Percentiles rank a stretch among this genome's conserved stretches.
Evolutionary conservation across 1,284 basidiomycete genomes (phyloP).

Genomic region (Abortiporus biennis): DNA sequence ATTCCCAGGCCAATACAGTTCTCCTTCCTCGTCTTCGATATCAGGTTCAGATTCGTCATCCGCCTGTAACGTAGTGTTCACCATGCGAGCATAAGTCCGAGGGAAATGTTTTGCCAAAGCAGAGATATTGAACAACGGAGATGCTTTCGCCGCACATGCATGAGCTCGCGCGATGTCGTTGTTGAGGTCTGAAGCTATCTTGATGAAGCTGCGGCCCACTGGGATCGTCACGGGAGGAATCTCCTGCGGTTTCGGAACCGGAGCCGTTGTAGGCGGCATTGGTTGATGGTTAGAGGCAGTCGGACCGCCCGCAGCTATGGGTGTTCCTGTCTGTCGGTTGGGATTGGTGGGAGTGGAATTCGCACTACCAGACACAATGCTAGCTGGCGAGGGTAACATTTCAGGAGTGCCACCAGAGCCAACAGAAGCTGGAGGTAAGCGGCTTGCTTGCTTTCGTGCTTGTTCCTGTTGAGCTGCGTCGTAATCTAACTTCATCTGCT

Average conservation of each 20-base stretch:
- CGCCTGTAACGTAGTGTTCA: slow-evolving; percentile 51
- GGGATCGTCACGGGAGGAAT: slow-evolving; percentile 17
- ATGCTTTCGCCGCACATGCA: slow-evolving; percentile 42
- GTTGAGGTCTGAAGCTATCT: slow-evolving; percentile 43
- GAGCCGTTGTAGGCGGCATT: slow-evolving; percentile 5
- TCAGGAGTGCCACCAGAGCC: slow-evolving; percentile 32
- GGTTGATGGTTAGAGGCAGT: slow-evolving; percentile 5
- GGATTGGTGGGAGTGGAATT: slow-evolving; percentile 70
- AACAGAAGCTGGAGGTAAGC: neutral
- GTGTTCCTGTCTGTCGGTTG: slow-evolving; percentile 15
- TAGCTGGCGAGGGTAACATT: slow-evolving; percentile 72
- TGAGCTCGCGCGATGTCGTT: slow-evolving; percentile 36
- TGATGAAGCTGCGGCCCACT: slow-evolving; percentile 25
- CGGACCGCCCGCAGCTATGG: slow-evolving; percentile 6
- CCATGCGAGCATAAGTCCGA: slow-evolving; percentile 63
- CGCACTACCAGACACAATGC: slow-evolving; percentile 57
- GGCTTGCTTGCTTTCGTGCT: slow-evolving; percentile 6
- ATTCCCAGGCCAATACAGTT: slow-evolving; percentile 73
- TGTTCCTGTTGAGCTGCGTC: slow-evolving; percentile 6
- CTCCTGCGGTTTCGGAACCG: neutral
- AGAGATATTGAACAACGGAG: slow-evolving; percentile 53
- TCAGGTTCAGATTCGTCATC: slow-evolving; percentile 72
- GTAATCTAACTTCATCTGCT: neutral
- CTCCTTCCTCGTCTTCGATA: slow-evolving; percentile 75
- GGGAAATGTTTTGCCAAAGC: slow-evolving; percentile 64